These are phyloP conservation scores for Nicotiana noctiflora DNA, from an alignment of 257 asterid species.

Conservation along the genomic window DNA sequence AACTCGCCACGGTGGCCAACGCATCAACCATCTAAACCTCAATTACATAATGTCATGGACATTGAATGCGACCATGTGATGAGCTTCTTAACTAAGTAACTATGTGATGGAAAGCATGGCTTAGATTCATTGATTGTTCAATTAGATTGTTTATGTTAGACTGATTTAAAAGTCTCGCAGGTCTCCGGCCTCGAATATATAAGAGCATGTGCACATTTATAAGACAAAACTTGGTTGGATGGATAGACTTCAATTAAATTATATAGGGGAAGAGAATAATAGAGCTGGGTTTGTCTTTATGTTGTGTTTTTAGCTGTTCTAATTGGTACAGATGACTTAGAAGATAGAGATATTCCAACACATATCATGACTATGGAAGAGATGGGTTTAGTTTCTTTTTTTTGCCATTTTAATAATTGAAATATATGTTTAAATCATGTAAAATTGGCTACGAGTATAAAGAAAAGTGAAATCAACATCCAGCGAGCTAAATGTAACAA, in stretches of 20 bases:
- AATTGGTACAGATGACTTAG: not conserved
- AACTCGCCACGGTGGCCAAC: not conserved
- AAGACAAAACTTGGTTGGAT: constrained; percentile 1
- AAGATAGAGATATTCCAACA: constrained; percentile 4
- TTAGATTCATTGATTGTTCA: constrained; percentile 7
- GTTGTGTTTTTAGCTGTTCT: not conserved
- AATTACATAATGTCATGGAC: not conserved
- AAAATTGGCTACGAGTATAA: not conserved
- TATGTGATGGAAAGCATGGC: not conserved
- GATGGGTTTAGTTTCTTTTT: constrained; percentile 9
- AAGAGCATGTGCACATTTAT: constrained; percentile 13
- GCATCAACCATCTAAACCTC: not conserved
- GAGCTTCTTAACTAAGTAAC: not conserved
- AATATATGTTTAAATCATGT: not conserved
- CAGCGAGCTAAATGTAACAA: not conserved
- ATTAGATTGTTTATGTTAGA: constrained; percentile 1
- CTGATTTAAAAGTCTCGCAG: not conserved
- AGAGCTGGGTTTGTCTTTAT: constrained; percentile 8
- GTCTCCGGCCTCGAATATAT: not conserved
- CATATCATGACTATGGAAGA: constrained; percentile 11
- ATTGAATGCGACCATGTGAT: constrained; percentile 5
- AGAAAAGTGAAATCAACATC: not conserved
- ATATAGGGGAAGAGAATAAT: constrained; percentile 8
- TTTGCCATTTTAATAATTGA: not conserved
- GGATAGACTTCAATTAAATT: constrained; percentile 14